Percentiles rank a stretch among this genome's conserved stretches.
phyloP scores from a whole-genome alignment of 257 asterid species.

The Solanum pennellii region DNA sequence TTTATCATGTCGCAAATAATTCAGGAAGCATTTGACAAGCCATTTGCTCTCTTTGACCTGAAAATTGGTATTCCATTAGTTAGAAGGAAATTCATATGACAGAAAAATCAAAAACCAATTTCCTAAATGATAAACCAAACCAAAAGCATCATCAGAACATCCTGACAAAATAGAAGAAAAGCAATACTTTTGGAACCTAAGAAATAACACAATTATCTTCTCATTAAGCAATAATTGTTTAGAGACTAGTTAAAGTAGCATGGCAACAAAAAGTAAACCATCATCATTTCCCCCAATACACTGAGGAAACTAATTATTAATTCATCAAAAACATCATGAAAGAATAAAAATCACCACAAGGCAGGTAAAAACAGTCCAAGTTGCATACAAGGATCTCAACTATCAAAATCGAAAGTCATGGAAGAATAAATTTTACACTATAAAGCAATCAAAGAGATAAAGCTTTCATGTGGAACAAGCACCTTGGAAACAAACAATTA shows the following conservation, averaged over 20 bases:
- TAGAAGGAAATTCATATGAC: background rate
- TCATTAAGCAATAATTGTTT: background rate
- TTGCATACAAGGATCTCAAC: background rate
- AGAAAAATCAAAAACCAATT: background rate
- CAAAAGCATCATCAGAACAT: background rate
- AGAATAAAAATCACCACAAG: background rate
- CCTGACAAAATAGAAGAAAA: background rate
- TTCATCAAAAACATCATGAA: background rate
- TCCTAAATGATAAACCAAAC: background rate
- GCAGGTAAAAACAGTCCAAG: background rate
- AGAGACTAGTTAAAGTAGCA: background rate
- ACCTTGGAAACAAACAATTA: background rate
- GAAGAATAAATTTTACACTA: background rate
- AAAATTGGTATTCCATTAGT: conserved; percentile 12
- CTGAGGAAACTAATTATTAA: background rate
- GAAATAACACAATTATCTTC: background rate
- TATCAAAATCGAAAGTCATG: background rate
- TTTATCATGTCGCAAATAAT: conserved; percentile 82
- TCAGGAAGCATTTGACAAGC: conserved; percentile 97
- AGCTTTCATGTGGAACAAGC: background rate
- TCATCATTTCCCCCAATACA: background rate
- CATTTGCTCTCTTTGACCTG: conserved; percentile 99
- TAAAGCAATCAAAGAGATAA: background rate
- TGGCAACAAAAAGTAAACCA: background rate
- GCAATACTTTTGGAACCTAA: background rate